Conservation (phyloP, 495 filamentous ascomycete genomes). For the Penicillium steckii region DNA sequence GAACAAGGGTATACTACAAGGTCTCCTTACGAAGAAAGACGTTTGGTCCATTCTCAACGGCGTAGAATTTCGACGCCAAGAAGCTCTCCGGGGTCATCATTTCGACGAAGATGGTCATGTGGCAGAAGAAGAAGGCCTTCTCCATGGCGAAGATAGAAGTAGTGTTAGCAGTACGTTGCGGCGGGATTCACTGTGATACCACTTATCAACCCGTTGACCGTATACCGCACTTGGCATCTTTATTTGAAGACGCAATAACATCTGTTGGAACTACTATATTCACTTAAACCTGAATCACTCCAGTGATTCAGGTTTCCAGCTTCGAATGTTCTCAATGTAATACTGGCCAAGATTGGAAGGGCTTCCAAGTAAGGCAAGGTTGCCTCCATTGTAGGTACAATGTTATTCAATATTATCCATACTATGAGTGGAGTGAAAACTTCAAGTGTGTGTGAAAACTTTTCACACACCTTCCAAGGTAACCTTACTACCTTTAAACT, state of each 20-base stretch:
- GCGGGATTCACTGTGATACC: slow-evolving; percentile 26
- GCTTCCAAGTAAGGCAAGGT: no score
- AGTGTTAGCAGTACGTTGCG: slow-evolving; percentile 38
- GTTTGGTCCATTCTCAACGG: slow-evolving; percentile 92
- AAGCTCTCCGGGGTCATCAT: slow-evolving; percentile 31
- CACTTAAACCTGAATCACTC: no score
- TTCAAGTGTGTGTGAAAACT: no score
- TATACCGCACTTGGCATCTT: slow-evolving; percentile 8
- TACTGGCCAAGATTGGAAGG: slow-evolving; percentile 22
- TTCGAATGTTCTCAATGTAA: no score
- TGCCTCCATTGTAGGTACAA: no score
- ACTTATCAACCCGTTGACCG: no score
- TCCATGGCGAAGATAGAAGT: slow-evolving; percentile 42
- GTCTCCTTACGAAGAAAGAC: slow-evolving; percentile 95
- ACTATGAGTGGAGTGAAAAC: no score
- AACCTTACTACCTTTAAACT: no score
- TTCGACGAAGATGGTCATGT: slow-evolving; percentile 36
- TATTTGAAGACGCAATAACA: slow-evolving; percentile 3
- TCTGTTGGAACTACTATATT: slow-evolving; percentile 2
- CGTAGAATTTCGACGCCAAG: slow-evolving; percentile 57
- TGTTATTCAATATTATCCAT: no score
- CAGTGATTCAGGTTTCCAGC: no score
- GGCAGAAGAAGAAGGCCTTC: slow-evolving; percentile 52
- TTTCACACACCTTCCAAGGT: no score
- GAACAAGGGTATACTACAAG: slow-evolving; percentile 76